Percentiles rank a stretch among this genome's conserved stretches.
Conservation (phyloP, 331 rosid genomes). For the Stylosanthes scabra region DNA sequence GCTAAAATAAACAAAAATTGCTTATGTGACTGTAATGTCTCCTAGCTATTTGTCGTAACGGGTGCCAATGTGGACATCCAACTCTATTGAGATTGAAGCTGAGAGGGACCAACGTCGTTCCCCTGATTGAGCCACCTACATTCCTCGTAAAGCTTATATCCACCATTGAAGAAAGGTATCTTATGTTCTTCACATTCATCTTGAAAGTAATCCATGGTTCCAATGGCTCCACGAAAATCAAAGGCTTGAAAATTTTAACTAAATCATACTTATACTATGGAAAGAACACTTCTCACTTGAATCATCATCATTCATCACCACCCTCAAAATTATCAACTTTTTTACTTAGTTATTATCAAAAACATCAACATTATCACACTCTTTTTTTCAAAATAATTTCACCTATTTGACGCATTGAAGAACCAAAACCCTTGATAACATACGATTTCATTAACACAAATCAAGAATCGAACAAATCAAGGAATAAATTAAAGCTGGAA, state of each 20-base stretch:
- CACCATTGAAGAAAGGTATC: slow-evolving; percentile 78
- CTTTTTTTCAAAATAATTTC: slow-evolving; percentile 77
- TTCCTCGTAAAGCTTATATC: slow-evolving; percentile 86
- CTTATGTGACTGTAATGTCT: no score
- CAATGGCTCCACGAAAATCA: slow-evolving; percentile 79
- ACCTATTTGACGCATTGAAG: slow-evolving; percentile 67
- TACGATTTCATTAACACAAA: slow-evolving; percentile 60
- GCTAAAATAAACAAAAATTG: no score
- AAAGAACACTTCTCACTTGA: slow-evolving; percentile 61
- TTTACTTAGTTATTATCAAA: slow-evolving; percentile 21
- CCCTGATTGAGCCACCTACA: no score
- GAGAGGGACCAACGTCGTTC: no score
- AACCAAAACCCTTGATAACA: slow-evolving; percentile 65
- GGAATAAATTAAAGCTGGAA: slow-evolving; percentile 89
- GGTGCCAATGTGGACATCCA: no score
- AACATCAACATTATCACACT: slow-evolving; percentile 38
- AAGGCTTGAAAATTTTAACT: slow-evolving; percentile 75
- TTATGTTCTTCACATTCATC: slow-evolving; percentile 74
- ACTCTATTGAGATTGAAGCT: no score
- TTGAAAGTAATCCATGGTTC: slow-evolving; percentile 96
- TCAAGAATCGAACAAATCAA: slow-evolving; percentile 80
- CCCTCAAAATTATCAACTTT: slow-evolving; percentile 25
- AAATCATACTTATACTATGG: slow-evolving; percentile 75
- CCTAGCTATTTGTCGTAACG: no score
- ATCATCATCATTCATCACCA: slow-evolving; percentile 30